phyloP scores from a whole-genome alignment of 352 stramenopile genomes.

The Chrysophaeum taylorii region DNA sequence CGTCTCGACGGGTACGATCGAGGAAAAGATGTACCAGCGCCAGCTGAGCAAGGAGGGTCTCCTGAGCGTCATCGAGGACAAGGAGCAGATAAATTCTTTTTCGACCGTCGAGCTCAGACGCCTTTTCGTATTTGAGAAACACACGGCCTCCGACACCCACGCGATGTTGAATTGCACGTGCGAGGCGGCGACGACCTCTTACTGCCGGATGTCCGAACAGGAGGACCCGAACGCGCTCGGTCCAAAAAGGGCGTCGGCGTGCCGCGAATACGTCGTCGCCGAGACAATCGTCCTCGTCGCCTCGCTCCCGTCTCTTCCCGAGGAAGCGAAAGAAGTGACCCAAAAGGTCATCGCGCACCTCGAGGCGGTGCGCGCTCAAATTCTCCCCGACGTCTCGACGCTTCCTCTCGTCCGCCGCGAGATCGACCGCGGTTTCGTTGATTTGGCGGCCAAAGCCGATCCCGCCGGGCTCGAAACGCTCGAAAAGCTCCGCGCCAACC shows the following conservation, averaged over 20 bases:
- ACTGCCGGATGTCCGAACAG: slow-evolving; percentile 47
- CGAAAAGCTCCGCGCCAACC: background rate
- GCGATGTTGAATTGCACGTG: slow-evolving; percentile 93
- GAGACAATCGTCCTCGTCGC: no score
- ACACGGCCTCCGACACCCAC: slow-evolving; percentile 82
- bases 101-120: slow-evolving; percentile 68
- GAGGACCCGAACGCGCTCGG: slow-evolving; percentile 50
- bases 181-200: slow-evolving; percentile 29
- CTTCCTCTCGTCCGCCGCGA: background rate
- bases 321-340: slow-evolving; percentile 38
- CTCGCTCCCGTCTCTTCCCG: slow-evolving; percentile 28
- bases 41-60: slow-evolving; percentile 95
- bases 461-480: background rate
- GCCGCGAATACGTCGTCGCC: slow-evolving; percentile 22
- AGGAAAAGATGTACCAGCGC: slow-evolving; percentile 56
- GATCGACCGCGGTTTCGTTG: background rate
- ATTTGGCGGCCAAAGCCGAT: background rate
- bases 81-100: slow-evolving; percentile 88
- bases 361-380: no score
- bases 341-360: background rate
- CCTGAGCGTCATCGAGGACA: slow-evolving; percentile 96
- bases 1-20: slow-evolving; percentile 78
- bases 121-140: slow-evolving; percentile 67
- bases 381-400: background rate
- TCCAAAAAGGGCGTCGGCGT: slow-evolving; percentile 43